These are phyloP conservation scores for Azolla pinnata DNA, from an alignment of 75 land plant species.

Conservation along the genomic window DNA sequence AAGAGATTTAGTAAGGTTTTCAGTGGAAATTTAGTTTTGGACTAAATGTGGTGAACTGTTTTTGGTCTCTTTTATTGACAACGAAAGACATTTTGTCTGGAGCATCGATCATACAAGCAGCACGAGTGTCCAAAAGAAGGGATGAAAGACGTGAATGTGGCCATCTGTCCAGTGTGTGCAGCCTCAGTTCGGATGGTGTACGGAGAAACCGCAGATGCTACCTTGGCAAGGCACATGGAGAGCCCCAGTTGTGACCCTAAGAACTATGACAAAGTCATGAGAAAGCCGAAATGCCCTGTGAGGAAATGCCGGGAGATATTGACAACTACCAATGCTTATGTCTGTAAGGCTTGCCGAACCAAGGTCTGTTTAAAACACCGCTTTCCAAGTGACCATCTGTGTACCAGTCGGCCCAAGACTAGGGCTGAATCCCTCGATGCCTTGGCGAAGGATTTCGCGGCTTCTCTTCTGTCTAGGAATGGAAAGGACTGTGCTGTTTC, in stretches of 20 bases:
- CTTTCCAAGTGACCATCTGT: slow-evolving; percentile 64
- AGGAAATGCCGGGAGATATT: slow-evolving; percentile 57
- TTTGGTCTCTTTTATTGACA: no score
- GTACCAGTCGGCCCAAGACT: slow-evolving; percentile 9
- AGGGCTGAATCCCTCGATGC: background rate
- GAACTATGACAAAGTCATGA: slow-evolving; percentile 35
- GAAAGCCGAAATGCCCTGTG: slow-evolving; percentile 60
- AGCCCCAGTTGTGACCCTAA: slow-evolving; percentile 52
- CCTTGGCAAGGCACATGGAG: slow-evolving; percentile 37
- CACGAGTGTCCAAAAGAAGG: slow-evolving; percentile 58
- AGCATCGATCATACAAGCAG: slow-evolving; percentile 50
- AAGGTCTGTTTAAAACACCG: slow-evolving; percentile 66
- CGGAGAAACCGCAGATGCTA: slow-evolving; percentile 26
- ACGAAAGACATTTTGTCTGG: slow-evolving; percentile 78
- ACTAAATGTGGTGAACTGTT: no score
- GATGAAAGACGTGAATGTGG: slow-evolving; percentile 41
- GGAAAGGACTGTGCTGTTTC: slow-evolving; percentile 9
- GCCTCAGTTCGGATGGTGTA: slow-evolving; percentile 32
- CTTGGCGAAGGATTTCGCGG: slow-evolving; percentile 2
- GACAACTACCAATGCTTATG: slow-evolving; percentile 53
- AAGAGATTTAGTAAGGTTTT: no score
- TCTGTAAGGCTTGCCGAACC: slow-evolving; percentile 50
- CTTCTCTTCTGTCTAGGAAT: background rate
- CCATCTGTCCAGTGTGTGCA: slow-evolving; percentile 57
- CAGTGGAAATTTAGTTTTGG: no score